Evolutionary conservation across 257 asterid genomes (phyloP).

Genomic region (Capsicum rhomboideum): DNA sequence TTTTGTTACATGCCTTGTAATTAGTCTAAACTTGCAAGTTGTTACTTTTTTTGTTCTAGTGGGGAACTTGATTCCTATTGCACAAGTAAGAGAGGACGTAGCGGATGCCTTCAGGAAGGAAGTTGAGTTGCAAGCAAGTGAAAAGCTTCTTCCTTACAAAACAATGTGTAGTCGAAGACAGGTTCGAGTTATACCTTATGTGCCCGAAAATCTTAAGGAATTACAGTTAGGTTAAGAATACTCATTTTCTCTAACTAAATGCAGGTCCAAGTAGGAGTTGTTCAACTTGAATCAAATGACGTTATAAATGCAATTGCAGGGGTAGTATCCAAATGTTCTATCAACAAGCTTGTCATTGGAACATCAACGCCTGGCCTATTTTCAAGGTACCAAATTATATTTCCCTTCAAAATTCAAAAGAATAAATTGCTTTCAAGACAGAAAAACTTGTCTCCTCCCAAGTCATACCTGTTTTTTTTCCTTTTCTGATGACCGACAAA

Average conservation of each 20-base stretch:
- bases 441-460: neutral
- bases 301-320: constrained; percentile 42
- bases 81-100: constrained; percentile 73
- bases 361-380: constrained; percentile 58
- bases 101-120: constrained; percentile 68
- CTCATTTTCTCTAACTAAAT: neutral
- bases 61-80: constrained; percentile 69
- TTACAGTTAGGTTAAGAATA: neutral
- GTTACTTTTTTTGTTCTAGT: constrained; percentile 22
- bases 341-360: constrained; percentile 65
- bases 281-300: constrained; percentile 75
- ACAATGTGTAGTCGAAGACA: constrained; percentile 48
- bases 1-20: neutral
- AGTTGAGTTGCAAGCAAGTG: constrained; percentile 50
- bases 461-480: neutral
- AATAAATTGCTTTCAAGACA: neutral
- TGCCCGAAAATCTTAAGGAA: neutral
- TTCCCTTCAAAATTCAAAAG: neutral
- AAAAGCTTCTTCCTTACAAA: constrained; percentile 71
- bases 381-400: constrained; percentile 37
- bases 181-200: constrained; percentile 17
- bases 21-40: neutral
- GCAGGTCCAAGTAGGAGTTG: constrained; percentile 73
- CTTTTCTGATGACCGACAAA: neutral
- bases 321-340: constrained; percentile 30